Evolutionary conservation across 2,329 filamentous ascomycete species (phyloP).

Genomic region (Clonostachys sp.): DNA sequence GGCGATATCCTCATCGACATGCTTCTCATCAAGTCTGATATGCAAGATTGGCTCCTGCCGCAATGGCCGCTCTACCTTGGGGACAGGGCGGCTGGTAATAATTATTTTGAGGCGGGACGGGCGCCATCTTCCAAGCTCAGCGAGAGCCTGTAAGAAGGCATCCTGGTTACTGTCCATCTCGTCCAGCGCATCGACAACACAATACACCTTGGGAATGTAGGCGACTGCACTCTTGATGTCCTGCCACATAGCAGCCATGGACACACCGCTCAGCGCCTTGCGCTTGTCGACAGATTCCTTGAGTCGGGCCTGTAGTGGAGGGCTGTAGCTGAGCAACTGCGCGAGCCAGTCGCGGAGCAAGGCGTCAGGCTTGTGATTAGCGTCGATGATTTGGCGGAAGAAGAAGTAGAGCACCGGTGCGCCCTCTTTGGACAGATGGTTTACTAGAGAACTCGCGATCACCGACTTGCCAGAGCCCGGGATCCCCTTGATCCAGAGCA

Average conservation of each 20-base stretch:
- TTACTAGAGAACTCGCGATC: slow-evolving; percentile 13
- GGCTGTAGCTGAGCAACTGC: slow-evolving; percentile 21
- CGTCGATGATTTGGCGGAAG: slow-evolving; percentile 30
- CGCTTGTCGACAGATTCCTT: background rate
- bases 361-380: slow-evolving; percentile 20
- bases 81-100: slow-evolving; percentile 34
- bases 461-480: slow-evolving; percentile 32
- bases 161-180: slow-evolving; percentile 31
- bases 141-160: slow-evolving; percentile 26
- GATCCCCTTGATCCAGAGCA: slow-evolving; percentile 18
- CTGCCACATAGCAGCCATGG: background rate
- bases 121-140: slow-evolving; percentile 18
- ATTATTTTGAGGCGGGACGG: slow-evolving; percentile 30
- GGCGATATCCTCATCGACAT: slow-evolving; percentile 32
- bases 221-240: background rate
- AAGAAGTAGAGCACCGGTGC: slow-evolving; percentile 29
- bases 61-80: slow-evolving; percentile 20
- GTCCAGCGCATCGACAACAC: slow-evolving; percentile 37
- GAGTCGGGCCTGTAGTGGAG: slow-evolving; percentile 16
- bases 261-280: background rate
- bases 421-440: slow-evolving; percentile 7
- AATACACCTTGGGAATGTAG: slow-evolving; percentile 20
- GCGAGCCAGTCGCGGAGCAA: slow-evolving; percentile 26
- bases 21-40: slow-evolving; percentile 26
- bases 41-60: slow-evolving; percentile 14